Evolutionary conservation across 305 asterid genomes (phyloP).

Genomic region (Fraxinus baroniana): DNA sequence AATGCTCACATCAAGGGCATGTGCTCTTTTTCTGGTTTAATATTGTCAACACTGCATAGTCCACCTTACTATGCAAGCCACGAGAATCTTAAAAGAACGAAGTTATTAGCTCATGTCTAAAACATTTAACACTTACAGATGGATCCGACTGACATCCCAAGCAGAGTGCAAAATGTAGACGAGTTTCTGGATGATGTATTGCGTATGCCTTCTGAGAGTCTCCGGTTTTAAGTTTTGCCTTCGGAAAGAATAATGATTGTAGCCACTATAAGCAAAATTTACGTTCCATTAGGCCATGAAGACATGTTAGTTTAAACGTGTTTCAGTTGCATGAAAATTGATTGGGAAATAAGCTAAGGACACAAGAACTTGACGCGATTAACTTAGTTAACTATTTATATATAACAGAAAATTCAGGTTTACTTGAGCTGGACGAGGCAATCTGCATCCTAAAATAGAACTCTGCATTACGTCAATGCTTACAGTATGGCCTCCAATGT

Average conservation of each 20-base stretch:
- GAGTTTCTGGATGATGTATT: constrained; percentile 62
- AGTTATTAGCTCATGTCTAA: background rate
- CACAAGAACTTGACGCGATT: background rate
- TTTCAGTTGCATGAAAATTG: background rate
- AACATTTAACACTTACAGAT: constrained; percentile 39
- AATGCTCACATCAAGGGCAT: background rate
- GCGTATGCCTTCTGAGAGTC: constrained; percentile 50
- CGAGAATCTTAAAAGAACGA: background rate
- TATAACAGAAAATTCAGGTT: background rate
- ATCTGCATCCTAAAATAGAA: constrained; percentile 64
- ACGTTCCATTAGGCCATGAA: constrained; percentile 20
- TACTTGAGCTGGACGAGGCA: constrained; percentile 94
- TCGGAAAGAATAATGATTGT: constrained; percentile 65
- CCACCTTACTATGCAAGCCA: background rate
- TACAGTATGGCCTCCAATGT: constrained; percentile 77
- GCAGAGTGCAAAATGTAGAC: constrained; percentile 73
- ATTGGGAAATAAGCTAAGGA: background rate
- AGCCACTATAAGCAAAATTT: constrained; percentile 61
- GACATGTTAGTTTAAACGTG: background rate
- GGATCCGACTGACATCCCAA: constrained; percentile 89
- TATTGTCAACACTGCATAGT: background rate
- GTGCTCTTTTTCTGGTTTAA: background rate
- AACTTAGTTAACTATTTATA: background rate
- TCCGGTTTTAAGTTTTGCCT: constrained; percentile 55
- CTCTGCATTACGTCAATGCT: constrained; percentile 77